Evolutionary conservation across 2,329 filamentous ascomycete species (phyloP), one percentile per base, ranked within the genome.

Genomic region (Hypoxylon sp.): DNA sequence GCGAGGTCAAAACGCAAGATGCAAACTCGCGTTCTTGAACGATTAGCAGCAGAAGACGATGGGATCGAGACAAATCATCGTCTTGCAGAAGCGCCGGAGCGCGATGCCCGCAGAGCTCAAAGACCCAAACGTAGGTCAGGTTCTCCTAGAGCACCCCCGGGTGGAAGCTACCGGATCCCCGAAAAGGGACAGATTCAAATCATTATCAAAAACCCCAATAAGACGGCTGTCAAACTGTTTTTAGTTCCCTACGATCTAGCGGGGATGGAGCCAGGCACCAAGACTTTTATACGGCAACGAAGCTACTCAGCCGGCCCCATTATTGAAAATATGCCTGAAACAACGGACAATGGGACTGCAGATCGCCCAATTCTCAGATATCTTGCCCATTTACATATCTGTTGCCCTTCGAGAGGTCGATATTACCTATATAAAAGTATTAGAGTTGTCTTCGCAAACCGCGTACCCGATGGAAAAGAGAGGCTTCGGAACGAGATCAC

Each of bases 141-240:
- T 30, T 85, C 84, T 25, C 87, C 88, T 1, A 90, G 87, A 79
- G 88, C 91, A 14, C 93, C 94, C 0, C 92, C 93, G 0, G 93
- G 94, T 6, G 95, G 96, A 36, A 93, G 92, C 75, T 99, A 98
- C 78, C 91, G 96, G 46, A 97, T 99, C 58, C 96, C 96, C 0
- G 91, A 96, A 75, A 92, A 94, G 78, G 96, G 96, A 0, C 96
- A 98, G 79, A 84, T 99, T 13, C 96, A 99, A 75, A 97, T 99
- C 70, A 91, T 99, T 68, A 93, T 99, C 78, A 98, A 98, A 79
- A 99, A 98, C 75, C 95, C 94, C 14, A 97, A 98, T 82, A 98
- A 98, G 78, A 98, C 96, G 2, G 96, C 96, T 0, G 95, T 98
- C 60, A 98, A 99, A 79, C 84, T 99, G 0, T 98, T 98, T 73